Evolutionary conservation across 108 stramenopile genomes (phyloP).

Genomic region (Schizochytrium sp.): DNA sequence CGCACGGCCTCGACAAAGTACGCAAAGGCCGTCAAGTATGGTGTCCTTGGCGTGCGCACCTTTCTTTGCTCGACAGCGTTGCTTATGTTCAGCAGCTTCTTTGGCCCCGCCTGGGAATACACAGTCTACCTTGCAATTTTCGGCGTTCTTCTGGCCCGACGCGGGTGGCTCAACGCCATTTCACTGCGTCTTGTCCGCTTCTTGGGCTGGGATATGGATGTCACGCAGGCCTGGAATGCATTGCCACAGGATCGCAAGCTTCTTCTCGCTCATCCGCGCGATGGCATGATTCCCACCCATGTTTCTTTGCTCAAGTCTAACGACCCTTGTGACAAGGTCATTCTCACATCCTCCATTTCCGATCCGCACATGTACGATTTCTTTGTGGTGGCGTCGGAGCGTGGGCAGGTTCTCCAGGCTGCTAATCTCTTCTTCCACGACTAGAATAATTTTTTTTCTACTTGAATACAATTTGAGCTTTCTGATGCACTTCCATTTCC

Average conservation of each 20-base stretch:
- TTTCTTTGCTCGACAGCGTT: background rate
- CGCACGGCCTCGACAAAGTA: background rate
- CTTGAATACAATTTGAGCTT: background rate
- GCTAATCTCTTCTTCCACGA: background rate
- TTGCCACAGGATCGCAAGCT: background rate
- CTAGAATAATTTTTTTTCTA: too few species aligned
- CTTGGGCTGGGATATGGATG: background rate
- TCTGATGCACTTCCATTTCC: background rate
- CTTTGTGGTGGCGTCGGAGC: background rate
- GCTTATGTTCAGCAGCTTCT: background rate
- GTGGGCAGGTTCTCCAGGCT: background rate
- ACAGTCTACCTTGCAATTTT: background rate
- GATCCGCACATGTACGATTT: background rate
- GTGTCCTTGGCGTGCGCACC: background rate
- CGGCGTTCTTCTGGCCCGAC: background rate
- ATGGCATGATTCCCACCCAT: background rate
- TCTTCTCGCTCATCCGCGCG: background rate
- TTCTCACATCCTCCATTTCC: background rate
- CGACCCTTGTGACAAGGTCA: background rate
- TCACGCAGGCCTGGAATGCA: background rate
- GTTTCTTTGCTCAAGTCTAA: background rate
- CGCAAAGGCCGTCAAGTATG: background rate
- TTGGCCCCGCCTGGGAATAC: background rate
- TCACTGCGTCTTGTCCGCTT: background rate
- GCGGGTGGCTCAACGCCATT: background rate